These are phyloP conservation scores for Venustampulla echinocandica DNA, from an alignment of 495 filamentous ascomycete genomes.

Conservation along the genomic window DNA sequence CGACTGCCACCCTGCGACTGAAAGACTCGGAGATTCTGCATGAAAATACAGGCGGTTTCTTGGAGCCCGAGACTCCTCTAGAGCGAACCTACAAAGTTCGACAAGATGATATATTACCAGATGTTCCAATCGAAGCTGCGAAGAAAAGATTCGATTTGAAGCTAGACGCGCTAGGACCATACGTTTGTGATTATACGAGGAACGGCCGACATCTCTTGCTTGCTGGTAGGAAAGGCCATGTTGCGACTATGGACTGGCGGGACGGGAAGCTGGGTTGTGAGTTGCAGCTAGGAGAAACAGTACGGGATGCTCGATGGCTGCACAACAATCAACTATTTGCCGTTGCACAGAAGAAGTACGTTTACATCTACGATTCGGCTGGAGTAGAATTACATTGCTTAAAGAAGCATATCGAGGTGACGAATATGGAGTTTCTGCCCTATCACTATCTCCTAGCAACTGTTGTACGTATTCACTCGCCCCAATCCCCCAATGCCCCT, in stretches of 20 bases:
- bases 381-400: slow-evolving; percentile 90
- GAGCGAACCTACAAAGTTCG: slow-evolving; percentile 87
- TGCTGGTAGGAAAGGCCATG: slow-evolving; percentile 85
- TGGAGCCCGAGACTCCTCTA: slow-evolving; percentile 81
- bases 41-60: slow-evolving; percentile 76
- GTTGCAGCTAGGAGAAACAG: slow-evolving; percentile 79
- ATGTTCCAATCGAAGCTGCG: slow-evolving; percentile 70
- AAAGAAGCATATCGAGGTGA: slow-evolving; percentile 83
- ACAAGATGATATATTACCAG: slow-evolving; percentile 73
- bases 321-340: slow-evolving; percentile 96
- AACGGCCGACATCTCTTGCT: slow-evolving; percentile 81
- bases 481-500: no score
- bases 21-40: slow-evolving; percentile 93
- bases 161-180: slow-evolving; percentile 75
- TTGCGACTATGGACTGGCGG: slow-evolving; percentile 95
- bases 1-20: slow-evolving; percentile 68
- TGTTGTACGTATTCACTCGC: slow-evolving; percentile 52
- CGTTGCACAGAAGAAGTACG: slow-evolving; percentile 95
- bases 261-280: slow-evolving; percentile 85
- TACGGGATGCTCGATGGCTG: slow-evolving; percentile 83
- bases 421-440: slow-evolving; percentile 88
- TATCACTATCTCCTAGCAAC: slow-evolving; percentile 93
- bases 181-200: slow-evolving; percentile 75
- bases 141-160: slow-evolving; percentile 86
- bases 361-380: slow-evolving; percentile 85